Evolutionary conservation across 2,329 filamentous ascomycete species (phyloP), one percentile per base, ranked within the genome.

Genomic region (Ambrosiella cleistominuta): DNA sequence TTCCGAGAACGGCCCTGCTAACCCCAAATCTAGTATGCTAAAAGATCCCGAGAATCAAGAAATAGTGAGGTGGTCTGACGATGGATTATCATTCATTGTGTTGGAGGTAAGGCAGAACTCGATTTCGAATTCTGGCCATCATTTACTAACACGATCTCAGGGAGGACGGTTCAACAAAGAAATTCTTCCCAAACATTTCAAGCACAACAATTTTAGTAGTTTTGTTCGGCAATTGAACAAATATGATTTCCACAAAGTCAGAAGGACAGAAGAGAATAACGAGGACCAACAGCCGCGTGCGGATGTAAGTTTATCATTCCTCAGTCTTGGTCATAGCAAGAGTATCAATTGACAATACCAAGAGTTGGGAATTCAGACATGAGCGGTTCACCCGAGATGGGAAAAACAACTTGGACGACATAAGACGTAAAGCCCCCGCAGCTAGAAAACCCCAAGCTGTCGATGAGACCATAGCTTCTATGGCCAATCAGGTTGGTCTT

Each of bases 161-260:
- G 96, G 91, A 95, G 91, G 97, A 70, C 95, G 95, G 70, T 98
- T 98, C 67, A 97, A 93, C 19, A 95, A 96, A 69, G 86, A 87
- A 44, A 95, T 98, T 65, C 80, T 98, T 13, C 93, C 93, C 1
- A 96, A 97, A 68, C 89, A 97, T 66, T 98, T 98, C 76, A 98
- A 98, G 71, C 93, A 97, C 72, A 95, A 88, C 78, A 96, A 96
- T 70, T 96, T 96, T 73, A 90, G 90, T 38, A 95, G 89, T 71
- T 96, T 96, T 68, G 90, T 96, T 60, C 85, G 90, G 54, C 90
- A 96, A 69, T 74, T 96, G 60, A 96, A 96, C 74, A 96, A 96
- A 69, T 96, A 95, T 70, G 90, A 95, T 68, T 98, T 98, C 65
- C 93, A 98, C 75, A 98, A 98, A 75, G 90, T 97, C 63, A 81